Percentiles rank a stretch among this genome's conserved stretches.
Evolutionary conservation across 2,329 filamentous ascomycete species (phyloP).

Genomic region (Trichophyton schoenleinii): DNA sequence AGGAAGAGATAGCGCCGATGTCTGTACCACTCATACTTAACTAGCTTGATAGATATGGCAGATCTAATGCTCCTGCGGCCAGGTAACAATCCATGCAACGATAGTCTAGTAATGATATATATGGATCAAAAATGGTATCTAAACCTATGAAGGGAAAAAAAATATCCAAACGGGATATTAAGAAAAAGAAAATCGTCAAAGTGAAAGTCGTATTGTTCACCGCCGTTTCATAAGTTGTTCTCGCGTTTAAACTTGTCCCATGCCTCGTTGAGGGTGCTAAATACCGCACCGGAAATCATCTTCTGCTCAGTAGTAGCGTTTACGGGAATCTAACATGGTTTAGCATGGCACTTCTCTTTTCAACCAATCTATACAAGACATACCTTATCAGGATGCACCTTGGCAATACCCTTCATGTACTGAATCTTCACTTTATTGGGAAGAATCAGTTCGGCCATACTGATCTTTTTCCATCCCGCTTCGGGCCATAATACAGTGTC

Average conservation of each 20-base stretch:
- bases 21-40: too few relatives aligned
- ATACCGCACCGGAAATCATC: slow-evolving; percentile 55
- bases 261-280: slow-evolving; percentile 52
- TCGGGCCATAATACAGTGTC: slow-evolving; percentile 84
- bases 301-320: slow-evolving; percentile 53
- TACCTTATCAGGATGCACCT: slow-evolving; percentile 98
- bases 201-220: not conserved
- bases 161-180: not conserved
- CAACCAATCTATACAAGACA: slow-evolving; percentile 23
- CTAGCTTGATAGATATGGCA: too few relatives aligned
- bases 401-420: slow-evolving; percentile 98
- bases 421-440: slow-evolving; percentile 91
- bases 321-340: slow-evolving; percentile 41
- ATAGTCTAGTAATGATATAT: not conserved
- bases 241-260: slow-evolving; percentile 58
- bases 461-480: slow-evolving; percentile 93
- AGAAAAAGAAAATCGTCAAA: not conserved
- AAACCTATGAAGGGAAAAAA: not conserved
- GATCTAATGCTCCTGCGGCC: too few relatives aligned
- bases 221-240: slow-evolving; percentile 40
- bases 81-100: not conserved
- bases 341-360: not conserved
- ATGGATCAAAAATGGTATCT: not conserved
- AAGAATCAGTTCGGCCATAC: slow-evolving; percentile 83
- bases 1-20: too few relatives aligned